A percentile compares a stretch with the other conserved stretches of the same genome.
Evolutionary conservation across 2,329 filamentous ascomycete genomes (phyloP).

Genomic region (Neospermospora avenae): DNA sequence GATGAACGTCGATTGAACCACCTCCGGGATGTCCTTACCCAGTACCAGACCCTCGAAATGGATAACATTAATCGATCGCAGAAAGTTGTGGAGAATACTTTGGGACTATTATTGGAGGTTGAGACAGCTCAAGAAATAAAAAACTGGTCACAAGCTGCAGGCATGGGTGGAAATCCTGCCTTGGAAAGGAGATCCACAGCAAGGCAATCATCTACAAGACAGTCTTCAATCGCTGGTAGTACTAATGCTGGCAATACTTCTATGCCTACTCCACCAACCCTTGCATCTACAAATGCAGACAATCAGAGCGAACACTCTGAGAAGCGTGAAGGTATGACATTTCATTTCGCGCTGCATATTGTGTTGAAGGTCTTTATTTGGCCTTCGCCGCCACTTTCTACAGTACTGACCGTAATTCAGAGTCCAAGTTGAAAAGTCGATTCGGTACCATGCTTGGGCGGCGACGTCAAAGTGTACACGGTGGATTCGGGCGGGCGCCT

Average conservation of each 20-base stretch:
- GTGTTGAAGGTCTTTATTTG: constrained; percentile 7
- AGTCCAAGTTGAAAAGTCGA: constrained; percentile 58
- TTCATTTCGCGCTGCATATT: background rate
- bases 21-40: constrained; percentile 84
- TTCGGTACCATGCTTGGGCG: constrained; percentile 68
- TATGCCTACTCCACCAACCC: constrained; percentile 30
- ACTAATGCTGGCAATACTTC: constrained; percentile 7
- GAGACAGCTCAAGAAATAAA: constrained; percentile 85
- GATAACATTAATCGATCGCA: constrained; percentile 79
- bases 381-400: constrained; percentile 5
- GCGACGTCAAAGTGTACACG: constrained; percentile 63
- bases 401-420: constrained; percentile 35
- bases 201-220: constrained; percentile 29
- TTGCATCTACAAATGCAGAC: constrained; percentile 28
- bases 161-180: constrained; percentile 37
- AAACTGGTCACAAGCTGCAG: constrained; percentile 52
- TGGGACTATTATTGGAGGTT: constrained; percentile 81
- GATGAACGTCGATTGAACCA: constrained; percentile 90
- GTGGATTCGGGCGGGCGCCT: constrained; percentile 51
- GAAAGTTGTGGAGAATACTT: constrained; percentile 70
- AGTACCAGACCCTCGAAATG: constrained; percentile 88
- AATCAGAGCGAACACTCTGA: constrained; percentile 31
- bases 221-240: constrained; percentile 29
- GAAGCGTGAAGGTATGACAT: constrained; percentile 9
- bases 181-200: constrained; percentile 29